Evolutionary conservation across 2,329 filamentous ascomycete species (phyloP).

Genomic region (Lachnellula hyalina): DNA sequence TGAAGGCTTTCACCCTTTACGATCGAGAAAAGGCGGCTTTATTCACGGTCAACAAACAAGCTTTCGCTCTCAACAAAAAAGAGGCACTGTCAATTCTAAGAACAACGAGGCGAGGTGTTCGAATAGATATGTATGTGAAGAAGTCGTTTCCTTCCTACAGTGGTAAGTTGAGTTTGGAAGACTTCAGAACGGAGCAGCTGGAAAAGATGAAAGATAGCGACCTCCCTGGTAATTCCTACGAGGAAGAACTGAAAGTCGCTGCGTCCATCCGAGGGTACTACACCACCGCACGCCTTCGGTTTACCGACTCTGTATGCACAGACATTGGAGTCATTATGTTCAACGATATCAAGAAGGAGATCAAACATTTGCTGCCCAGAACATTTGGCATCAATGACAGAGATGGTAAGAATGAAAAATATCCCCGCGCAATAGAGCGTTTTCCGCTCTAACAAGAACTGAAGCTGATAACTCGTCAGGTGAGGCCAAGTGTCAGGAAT

Average conservation of each 20-base stretch:
- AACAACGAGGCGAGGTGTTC: slow-evolving; percentile 44
- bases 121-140: slow-evolving; percentile 39
- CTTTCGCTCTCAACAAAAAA: slow-evolving; percentile 41
- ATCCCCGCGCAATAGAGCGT: background rate
- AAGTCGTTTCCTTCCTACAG: background rate
- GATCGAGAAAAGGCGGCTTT: slow-evolving; percentile 8
- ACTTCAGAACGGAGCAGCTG: slow-evolving; percentile 1
- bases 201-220: slow-evolving; percentile 22
- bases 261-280: slow-evolving; percentile 65
- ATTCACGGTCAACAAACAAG: slow-evolving; percentile 24
- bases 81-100: slow-evolving; percentile 43
- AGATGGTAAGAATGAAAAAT: slow-evolving; percentile 7
- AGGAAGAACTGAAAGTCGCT: slow-evolving; percentile 55
- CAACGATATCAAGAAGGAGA: slow-evolving; percentile 1
- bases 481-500: slow-evolving; percentile 1
- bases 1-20: slow-evolving; percentile 5
- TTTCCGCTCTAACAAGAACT: background rate
- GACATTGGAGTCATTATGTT: slow-evolving; percentile 12
- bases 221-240: slow-evolving; percentile 53
- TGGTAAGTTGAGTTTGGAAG: background rate
- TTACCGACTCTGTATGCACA: slow-evolving; percentile 46
- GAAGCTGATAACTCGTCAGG: background rate
- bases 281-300: slow-evolving; percentile 57
- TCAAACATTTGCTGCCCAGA: slow-evolving; percentile 11
- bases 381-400: slow-evolving; percentile 7